Evolutionary conservation across 331 rosid genomes (phyloP), one percentile per base, ranked within the genome.

Genomic region (Saraca asoca): DNA sequence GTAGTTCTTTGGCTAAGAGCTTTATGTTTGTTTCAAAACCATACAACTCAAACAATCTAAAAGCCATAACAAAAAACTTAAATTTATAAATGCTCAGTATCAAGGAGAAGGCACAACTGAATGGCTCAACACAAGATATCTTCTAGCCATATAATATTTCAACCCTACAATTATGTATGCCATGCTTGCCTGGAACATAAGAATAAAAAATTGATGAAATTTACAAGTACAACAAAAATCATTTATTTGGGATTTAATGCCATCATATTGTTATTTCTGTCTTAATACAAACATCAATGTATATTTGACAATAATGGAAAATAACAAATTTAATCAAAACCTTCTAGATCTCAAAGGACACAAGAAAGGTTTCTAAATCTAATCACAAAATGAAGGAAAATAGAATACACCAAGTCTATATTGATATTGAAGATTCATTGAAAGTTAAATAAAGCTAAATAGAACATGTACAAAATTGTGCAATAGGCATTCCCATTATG

Each of bases 41-140:
- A 75, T 68, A 74, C 51, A 92, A 48, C 82, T 93, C 98, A 68
- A 93, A 82, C 55, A 75, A 66, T 77, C 98, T 93, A 82, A 68
- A 76, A 20, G 62, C 15, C 59, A 58, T 17, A 66, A 58, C 66
- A 16, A 52, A 60, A 65, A 42, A 55, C 9, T 31, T 72, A 67
- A 63, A 68, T 64, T 2, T 44, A n/a, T 49, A 52, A 31, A 15
- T 17, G 39, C 33, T 73, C 9, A 43, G 60, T 20, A 45, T 41
- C 59, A 14, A 68, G 31, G 13, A 48, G 33, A 51, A 41, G 64
- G 15, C 33, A 62, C n/a, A n/a, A n/a, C 51, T 29, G 9, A 43
- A 43, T 37, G 58, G 65, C 49, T 66, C 38, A 7, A 51, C 31
- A 50, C 11, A 60, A 69, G 60, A 49, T 61, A 52, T 56, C 43